Conservation (phyloP, 208 protist genomes). For the Trypanosoma cruzi region DNA sequence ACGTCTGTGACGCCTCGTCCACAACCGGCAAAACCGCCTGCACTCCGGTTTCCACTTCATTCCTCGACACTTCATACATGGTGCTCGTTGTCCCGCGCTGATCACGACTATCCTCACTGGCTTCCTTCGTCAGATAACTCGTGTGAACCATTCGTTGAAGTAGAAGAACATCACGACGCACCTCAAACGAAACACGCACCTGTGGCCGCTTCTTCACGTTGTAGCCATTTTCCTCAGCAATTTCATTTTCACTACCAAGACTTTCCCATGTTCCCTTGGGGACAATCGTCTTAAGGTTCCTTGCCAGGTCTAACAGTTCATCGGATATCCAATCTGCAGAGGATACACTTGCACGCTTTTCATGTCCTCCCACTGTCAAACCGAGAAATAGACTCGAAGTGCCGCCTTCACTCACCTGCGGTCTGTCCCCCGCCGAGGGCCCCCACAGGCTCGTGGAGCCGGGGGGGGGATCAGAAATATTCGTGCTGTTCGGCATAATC, state of each 20-base stretch:
- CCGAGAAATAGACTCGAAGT: not conserved
- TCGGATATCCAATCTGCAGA: constrained; percentile 46
- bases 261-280: constrained; percentile 77
- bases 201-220: constrained; percentile 52
- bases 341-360: constrained; percentile 12
- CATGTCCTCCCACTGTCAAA: not conserved
- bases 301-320: constrained; percentile 56
- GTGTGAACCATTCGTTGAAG: constrained; percentile 50
- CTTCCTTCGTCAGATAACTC: constrained; percentile 80
- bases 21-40: constrained; percentile 63
- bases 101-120: constrained; percentile 88
- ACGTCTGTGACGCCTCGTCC: constrained; percentile 58
- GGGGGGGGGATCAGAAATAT: not conserved
- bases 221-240: constrained; percentile 51
- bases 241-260: constrained; percentile 84
- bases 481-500: not conserved
- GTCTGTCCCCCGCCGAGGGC: not conserved
- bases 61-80: constrained; percentile 60
- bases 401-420: not conserved
- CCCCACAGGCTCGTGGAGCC: not conserved
- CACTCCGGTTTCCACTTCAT: constrained; percentile 79
- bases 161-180: constrained; percentile 61
- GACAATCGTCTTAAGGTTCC: constrained; percentile 58
- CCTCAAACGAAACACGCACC: constrained; percentile 75
- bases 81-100: constrained; percentile 63